Percentiles rank a stretch among this genome's conserved stretches.
Conservation (phyloP, 129 eudicot genomes). For the Scalesia atractyloides region DNA sequence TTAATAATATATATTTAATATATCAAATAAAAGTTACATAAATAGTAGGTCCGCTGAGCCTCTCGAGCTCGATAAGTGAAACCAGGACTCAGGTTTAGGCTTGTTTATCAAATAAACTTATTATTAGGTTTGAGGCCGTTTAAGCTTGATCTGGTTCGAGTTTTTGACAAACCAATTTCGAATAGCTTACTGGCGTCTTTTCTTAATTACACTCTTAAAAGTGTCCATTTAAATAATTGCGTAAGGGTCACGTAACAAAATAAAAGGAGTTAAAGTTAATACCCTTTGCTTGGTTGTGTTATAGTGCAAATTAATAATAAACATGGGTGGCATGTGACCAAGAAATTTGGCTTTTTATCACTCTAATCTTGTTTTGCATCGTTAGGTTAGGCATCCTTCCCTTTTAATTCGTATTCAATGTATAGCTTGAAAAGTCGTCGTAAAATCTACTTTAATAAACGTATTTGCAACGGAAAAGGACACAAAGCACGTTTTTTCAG, state of each 20-base stretch:
- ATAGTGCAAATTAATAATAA: slow-evolving; percentile 18
- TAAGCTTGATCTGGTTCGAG: no score
- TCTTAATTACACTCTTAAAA: no score
- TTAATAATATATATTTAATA: no score
- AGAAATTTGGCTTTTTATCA: slow-evolving; percentile 17
- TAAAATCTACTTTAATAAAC: neutral
- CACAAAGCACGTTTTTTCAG: no score
- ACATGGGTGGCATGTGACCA: slow-evolving; percentile 12
- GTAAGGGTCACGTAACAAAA: slow-evolving; percentile 27
- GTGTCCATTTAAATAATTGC: neutral
- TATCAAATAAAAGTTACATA: no score
- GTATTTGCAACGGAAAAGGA: neutral
- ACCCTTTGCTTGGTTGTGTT: slow-evolving; percentile 24
- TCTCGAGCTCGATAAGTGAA: no score
- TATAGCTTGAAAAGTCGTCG: neutral
- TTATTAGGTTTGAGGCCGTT: no score
- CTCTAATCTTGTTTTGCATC: slow-evolving; percentile 19
- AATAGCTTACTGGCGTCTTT: no score
- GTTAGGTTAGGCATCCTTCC: slow-evolving; percentile 14
- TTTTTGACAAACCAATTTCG: no score
- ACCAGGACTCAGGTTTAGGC: no score
- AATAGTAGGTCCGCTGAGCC: no score
- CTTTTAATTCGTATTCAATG: slow-evolving; percentile 2
- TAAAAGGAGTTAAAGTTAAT: slow-evolving; percentile 21
- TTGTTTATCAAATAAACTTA: no score